Evolutionary conservation across 768 basidiomycete species (phyloP).

Genomic region (Dendrothele bispora): DNA sequence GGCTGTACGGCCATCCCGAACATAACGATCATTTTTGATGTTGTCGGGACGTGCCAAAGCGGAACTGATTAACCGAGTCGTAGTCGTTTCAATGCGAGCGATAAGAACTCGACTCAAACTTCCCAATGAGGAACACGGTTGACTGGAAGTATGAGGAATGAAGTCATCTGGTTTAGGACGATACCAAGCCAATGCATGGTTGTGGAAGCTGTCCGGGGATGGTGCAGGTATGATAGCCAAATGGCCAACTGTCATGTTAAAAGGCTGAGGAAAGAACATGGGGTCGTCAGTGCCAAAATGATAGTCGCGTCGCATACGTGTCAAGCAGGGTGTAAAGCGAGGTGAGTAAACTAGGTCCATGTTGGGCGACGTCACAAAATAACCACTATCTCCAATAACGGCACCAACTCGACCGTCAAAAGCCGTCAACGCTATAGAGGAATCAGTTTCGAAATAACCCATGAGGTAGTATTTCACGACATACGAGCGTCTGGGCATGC

Average conservation of each 20-base stretch:
- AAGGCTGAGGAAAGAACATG: not conserved
- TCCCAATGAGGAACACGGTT: not conserved
- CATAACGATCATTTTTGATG: not conserved
- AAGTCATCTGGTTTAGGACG: not conserved
- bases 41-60: not conserved
- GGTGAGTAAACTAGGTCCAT: not conserved
- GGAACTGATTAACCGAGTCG: not conserved
- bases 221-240: not conserved
- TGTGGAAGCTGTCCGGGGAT: not conserved
- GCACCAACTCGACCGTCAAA: too few relatives aligned
- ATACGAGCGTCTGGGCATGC: too few relatives aligned
- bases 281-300: not conserved
- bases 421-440: too few relatives aligned
- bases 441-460: too few relatives aligned
- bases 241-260: not conserved
- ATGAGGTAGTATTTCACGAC: too few relatives aligned
- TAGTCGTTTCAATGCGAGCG: not conserved
- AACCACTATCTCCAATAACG: too few relatives aligned
- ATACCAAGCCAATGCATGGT: not conserved
- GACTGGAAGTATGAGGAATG: not conserved
- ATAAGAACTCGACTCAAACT: not conserved
- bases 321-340: not conserved
- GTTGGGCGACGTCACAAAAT: not conserved
- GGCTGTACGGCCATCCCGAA: not conserved
- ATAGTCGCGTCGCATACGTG: not conserved